A percentile compares a stretch with the other conserved stretches of the same genome.
phyloP scores from a whole-genome alignment of 2,329 filamentous ascomycete genomes.

The Colletotrichum truncatum region DNA sequence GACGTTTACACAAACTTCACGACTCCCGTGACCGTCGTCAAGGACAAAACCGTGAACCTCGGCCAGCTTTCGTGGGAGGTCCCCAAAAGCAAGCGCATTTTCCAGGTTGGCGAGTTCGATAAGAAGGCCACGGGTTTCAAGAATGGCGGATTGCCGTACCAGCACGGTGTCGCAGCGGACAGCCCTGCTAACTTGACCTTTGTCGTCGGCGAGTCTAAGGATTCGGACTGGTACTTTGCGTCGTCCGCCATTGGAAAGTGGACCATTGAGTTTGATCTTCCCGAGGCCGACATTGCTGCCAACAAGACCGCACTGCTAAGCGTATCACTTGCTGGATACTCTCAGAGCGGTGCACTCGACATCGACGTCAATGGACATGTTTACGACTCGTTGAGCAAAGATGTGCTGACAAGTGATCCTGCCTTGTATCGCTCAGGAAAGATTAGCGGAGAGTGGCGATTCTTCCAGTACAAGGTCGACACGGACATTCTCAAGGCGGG shows the following conservation, averaged over 20 bases:
- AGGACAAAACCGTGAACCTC: slow-evolving; percentile 33
- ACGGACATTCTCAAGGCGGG: slow-evolving; percentile 12
- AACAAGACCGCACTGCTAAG: slow-evolving; percentile 42
- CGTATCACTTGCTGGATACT: slow-evolving; percentile 50
- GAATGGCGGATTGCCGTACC: slow-evolving; percentile 46
- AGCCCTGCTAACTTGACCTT: slow-evolving; percentile 54
- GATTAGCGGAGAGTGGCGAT: slow-evolving; percentile 26
- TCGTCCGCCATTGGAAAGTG: slow-evolving; percentile 44
- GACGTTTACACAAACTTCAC: slow-evolving; percentile 52
- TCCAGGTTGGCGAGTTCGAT: slow-evolving; percentile 55
- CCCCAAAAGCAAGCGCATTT: slow-evolving; percentile 41
- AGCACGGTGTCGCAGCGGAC: slow-evolving; percentile 49
- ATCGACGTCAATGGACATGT: slow-evolving; percentile 22
- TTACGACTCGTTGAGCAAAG: slow-evolving; percentile 21
- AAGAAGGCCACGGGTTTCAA: slow-evolving; percentile 51
- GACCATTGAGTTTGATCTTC: slow-evolving; percentile 36
- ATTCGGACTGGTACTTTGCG: slow-evolving; percentile 54
- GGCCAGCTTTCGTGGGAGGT: slow-evolving; percentile 18
- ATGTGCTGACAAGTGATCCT: slow-evolving; percentile 22
- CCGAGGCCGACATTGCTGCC: neutral
- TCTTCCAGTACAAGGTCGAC: slow-evolving; percentile 22
- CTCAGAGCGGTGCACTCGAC: slow-evolving; percentile 28
- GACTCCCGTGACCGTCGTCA: slow-evolving; percentile 42
- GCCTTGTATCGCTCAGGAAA: slow-evolving; percentile 27
- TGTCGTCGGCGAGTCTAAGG: slow-evolving; percentile 43